Evolutionary conservation across 768 basidiomycete genomes (phyloP), one percentile per base, ranked within the genome.

Genomic region (Sarcodon sp.): DNA sequence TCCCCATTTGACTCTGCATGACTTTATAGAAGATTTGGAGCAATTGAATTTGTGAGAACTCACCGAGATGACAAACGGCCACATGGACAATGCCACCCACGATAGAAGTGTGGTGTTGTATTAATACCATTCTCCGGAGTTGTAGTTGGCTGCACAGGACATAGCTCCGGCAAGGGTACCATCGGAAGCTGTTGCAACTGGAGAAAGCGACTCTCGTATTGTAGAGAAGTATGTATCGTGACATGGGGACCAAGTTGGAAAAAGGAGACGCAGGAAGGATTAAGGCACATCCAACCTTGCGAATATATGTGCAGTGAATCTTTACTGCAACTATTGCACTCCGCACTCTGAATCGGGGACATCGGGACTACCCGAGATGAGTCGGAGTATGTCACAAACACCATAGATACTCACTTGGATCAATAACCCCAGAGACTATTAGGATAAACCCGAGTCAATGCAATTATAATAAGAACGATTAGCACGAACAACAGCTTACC

Each of bases 21-120:
- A 15, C 43, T 38, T 34, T 32, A 36, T 45, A 45, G 36, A 34
- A 54, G 49, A 53, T 35, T 6, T 27, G 31, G 9, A 35, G 41
- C 15, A n/a, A 33, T 49, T 36, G 16, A 18, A 13, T 3, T 12
- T n/a, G 16, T 21, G 27, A 33, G 13, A 32, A 55, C 70, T 44
- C 50, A 87, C 86, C 86, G 74, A 66, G 77, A 79, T 7, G 85
- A 84, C 36, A 89, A 62, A 21, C 84, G 73, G 31, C 87, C 87
- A 55, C 87, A 90, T 13, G 47, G 52, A 58, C 87, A 90, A 57
- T 85, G 81, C 67, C 77, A 79, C 1, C 87, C 87, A 54, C 75
- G 74, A 12, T 71, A 77, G 53, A 73, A 81, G 4, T 68, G 65
- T 51, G 75, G 76, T 3, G 69, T 66, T 3, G 80, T 83, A 8